A percentile compares a stretch with the other conserved stretches of the same genome.
Conservation (phyloP, 352 stramenopile genomes). For the Phytopythium montanum region DNA sequence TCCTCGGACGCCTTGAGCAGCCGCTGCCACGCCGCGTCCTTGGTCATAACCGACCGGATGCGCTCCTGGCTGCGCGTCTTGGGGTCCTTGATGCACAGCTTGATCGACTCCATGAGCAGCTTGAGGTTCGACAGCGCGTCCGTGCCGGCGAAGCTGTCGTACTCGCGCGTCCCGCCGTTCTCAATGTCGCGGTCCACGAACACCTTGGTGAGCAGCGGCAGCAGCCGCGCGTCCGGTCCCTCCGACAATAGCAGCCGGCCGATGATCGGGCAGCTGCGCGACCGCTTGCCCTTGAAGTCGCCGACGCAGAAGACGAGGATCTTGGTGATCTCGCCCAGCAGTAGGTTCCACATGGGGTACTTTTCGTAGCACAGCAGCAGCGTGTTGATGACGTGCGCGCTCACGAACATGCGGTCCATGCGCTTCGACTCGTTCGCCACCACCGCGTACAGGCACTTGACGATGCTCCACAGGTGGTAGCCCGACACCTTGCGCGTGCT, state of each 20-base stretch:
- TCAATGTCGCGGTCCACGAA: slow-evolving; percentile 43
- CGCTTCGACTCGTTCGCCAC: slow-evolving; percentile 80
- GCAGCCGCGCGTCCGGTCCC: slow-evolving; percentile 44
- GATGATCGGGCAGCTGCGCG: slow-evolving; percentile 75
- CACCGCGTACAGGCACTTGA: slow-evolving; percentile 73
- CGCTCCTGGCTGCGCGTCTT: slow-evolving; percentile 73
- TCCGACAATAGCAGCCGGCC: slow-evolving; percentile 55
- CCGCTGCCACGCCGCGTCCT: slow-evolving; percentile 49
- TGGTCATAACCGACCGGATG: slow-evolving; percentile 48
- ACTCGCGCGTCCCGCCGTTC: slow-evolving; percentile 13
- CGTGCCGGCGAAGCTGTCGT: slow-evolving; percentile 44
- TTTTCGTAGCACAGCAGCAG: slow-evolving; percentile 80
- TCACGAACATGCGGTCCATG: slow-evolving; percentile 81
- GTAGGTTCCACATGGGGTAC: slow-evolving; percentile 71
- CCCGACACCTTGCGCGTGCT: slow-evolving; percentile 60
- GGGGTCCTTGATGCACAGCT: slow-evolving; percentile 69
- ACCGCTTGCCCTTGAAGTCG: slow-evolving; percentile 87
- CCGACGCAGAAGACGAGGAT: slow-evolving; percentile 83
- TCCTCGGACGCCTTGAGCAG: slow-evolving; percentile 52
- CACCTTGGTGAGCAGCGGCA: slow-evolving; percentile 54
- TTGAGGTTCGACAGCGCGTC: slow-evolving; percentile 81
- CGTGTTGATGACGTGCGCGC: slow-evolving; percentile 58
- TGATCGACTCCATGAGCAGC: slow-evolving; percentile 73
- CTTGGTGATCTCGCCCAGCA: slow-evolving; percentile 81
- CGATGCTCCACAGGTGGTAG: slow-evolving; percentile 70